These are phyloP conservation scores for Collybia nuda DNA, from an alignment of 768 basidiomycete genomes.

Conservation along the genomic window DNA sequence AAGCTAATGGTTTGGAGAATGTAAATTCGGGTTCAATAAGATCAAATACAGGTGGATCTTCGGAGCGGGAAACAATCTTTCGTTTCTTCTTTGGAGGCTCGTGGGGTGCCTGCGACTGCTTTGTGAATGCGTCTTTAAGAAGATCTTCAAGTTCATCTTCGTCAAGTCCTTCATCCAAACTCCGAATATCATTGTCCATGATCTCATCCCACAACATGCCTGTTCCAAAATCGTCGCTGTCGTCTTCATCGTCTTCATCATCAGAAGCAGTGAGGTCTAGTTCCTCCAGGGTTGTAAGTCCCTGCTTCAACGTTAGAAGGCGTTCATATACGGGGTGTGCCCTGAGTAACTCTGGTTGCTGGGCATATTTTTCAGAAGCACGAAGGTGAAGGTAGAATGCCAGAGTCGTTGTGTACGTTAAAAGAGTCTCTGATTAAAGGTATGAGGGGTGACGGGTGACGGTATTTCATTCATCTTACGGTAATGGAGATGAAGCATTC, in stretches of 20 bases:
- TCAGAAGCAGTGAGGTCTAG: constrained; percentile 68
- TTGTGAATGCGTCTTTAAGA: constrained; percentile 47
- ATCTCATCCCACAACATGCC: constrained; percentile 32
- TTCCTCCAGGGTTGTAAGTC: constrained; percentile 77
- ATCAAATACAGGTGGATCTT: constrained; percentile 57
- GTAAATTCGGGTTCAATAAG: constrained; percentile 79
- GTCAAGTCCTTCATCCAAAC: constrained; percentile 36
- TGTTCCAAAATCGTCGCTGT: constrained; percentile 33
- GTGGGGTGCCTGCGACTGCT: constrained; percentile 20
- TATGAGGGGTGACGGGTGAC: background rate
- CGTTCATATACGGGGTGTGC: constrained; percentile 73
- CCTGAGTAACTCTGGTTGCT: constrained; percentile 60
- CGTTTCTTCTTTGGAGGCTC: constrained; percentile 64
- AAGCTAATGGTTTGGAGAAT: constrained; percentile 32
- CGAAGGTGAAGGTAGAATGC: constrained; percentile 94
- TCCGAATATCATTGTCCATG: constrained; percentile 42
- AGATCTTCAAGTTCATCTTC: constrained; percentile 54
- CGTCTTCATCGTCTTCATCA: constrained; percentile 46
- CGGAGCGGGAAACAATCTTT: constrained; percentile 37
- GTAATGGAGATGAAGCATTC: constrained; percentile 83
- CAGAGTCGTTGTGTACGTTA: constrained; percentile 88
- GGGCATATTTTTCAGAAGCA: constrained; percentile 60
- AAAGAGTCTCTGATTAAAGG: constrained; percentile 67
- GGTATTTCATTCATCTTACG: constrained; percentile 51
- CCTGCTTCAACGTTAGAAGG: constrained; percentile 80